A percentile compares a stretch with the other conserved stretches of the same genome.
Evolutionary conservation across 2,329 filamentous ascomycete species (phyloP).

Genomic region (Penicillium brevicompactum): DNA sequence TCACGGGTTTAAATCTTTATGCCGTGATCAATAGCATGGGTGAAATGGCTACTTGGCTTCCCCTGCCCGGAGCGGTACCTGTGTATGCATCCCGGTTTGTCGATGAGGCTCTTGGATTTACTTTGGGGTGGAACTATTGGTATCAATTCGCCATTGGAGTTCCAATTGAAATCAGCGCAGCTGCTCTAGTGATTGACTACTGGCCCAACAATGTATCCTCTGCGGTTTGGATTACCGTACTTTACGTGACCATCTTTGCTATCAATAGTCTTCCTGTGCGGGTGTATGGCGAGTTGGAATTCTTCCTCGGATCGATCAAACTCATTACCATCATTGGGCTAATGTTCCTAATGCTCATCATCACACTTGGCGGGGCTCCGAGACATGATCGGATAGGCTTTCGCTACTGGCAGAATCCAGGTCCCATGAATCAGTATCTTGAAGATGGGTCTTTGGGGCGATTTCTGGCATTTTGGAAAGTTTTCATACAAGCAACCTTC

Average conservation of each 20-base stretch:
- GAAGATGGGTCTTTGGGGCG: constrained; percentile 46
- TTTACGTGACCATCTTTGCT: constrained; percentile 18
- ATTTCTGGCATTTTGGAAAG: constrained; percentile 46
- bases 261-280: constrained; percentile 23
- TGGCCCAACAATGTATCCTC: constrained; percentile 23
- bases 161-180: constrained; percentile 52
- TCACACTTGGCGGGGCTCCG: constrained; percentile 44
- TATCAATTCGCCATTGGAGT: constrained; percentile 51
- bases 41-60: constrained; percentile 45
- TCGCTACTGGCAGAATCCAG: constrained; percentile 48
- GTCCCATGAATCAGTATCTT: constrained; percentile 42
- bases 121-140: constrained; percentile 56
- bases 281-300: constrained; percentile 33
- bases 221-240: constrained; percentile 24
- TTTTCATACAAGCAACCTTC: constrained; percentile 26
- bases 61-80: constrained; percentile 51
- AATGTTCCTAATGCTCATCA: constrained; percentile 52
- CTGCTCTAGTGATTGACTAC: constrained; percentile 52
- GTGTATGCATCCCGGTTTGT: constrained; percentile 53
- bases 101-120: constrained; percentile 24
- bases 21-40: constrained; percentile 48
- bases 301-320: constrained; percentile 54
- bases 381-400: constrained; percentile 37
- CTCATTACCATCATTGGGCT: constrained; percentile 53
- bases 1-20: constrained; percentile 51